Base-by-base conservation (phyloP, 1,139 yeast species). In the Pneumocystis oryctolagi region DNA sequence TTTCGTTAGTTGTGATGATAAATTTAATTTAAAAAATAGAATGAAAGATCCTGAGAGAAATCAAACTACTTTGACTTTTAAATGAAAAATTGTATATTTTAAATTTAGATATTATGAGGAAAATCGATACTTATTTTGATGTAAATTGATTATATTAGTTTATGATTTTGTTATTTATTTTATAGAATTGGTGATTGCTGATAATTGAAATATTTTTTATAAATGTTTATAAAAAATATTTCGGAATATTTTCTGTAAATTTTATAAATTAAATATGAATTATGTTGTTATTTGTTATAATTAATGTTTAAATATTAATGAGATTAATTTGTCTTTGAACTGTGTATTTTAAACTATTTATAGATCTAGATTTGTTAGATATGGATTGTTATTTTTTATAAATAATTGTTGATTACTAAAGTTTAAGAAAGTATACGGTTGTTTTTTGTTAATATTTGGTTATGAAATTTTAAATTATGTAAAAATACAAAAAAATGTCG, bases 41-140 rank as follows among this genome's bases (percentile, higher is more conserved):
- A 57, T 57, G 59, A 35, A 30, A 25, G 59, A 57, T 57, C 59
- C 59, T 5, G 59, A 57, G 12, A 35, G 59, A 28, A 39, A 14
- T 20, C 40, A 39, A 30, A 16, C 59, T 39, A 35, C 14, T 30
- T 35, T 57, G 37, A 14, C 31, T 28, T 39, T 57, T 57, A 3
- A 28, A 25, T 47, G 30, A 47, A 47, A 25, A 14, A 14, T 40
- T 18, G 12, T 25, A 12, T 25, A n/a, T 47, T 25, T 47, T 4
- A 25, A 47, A 14, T 47, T 25, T 47, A 12, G 16, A 20, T 47
- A 20, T 47, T 25, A 28, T 28, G 30, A 25, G 31, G 16, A 25
- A 47, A 47, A 5, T 37, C 16, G 16, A 9, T 9, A 20, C n/a
- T 47, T 28, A 3, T 47, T 5, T 5, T 47, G 14, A 25, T 47